Percentiles rank a stretch among this genome's conserved stretches.
Conservation (phyloP, 768 basidiomycete species). For the Termitomyces sp. region DNA sequence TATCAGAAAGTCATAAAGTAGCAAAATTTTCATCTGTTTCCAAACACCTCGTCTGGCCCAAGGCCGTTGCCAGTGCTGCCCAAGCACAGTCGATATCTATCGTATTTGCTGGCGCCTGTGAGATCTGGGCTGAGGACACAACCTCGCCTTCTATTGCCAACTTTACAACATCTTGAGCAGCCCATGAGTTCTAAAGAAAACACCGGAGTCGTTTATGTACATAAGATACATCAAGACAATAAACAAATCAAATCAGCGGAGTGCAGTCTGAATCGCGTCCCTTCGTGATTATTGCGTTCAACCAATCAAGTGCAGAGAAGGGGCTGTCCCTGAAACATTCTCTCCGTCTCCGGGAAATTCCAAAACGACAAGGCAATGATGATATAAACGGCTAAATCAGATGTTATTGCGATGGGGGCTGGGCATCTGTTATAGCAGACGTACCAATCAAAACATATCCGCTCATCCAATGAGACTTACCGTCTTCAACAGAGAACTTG, state of each 20-base stretch:
- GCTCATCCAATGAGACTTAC: slow-evolving; percentile 45
- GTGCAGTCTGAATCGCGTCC: not conserved
- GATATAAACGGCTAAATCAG: slow-evolving; percentile 23
- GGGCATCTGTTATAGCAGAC: slow-evolving; percentile 2
- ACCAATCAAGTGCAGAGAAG: not conserved
- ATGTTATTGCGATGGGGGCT: not conserved
- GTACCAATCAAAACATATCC: slow-evolving; percentile 30
- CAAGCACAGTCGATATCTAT: no score
- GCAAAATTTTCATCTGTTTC: no score
- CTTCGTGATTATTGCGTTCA: not conserved
- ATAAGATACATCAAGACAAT: not conserved
- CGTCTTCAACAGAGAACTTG: slow-evolving; percentile 40
- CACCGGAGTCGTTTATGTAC: no score
- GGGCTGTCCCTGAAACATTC: slow-evolving; percentile 20
- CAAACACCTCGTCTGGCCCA: no score
- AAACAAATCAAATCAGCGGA: not conserved
- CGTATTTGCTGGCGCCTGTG: no score
- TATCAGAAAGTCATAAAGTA: no score
- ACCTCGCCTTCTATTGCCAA: no score
- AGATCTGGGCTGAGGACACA: no score
- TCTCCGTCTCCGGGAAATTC: slow-evolving; percentile 31
- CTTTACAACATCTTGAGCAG: no score
- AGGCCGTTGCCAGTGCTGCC: no score
- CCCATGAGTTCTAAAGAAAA: no score
- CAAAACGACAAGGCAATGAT: slow-evolving; percentile 33